Percentiles rank a stretch among this genome's conserved stretches.
Conservation (phyloP, 352 stramenopile species). For the Phytophthora meadii region DNA sequence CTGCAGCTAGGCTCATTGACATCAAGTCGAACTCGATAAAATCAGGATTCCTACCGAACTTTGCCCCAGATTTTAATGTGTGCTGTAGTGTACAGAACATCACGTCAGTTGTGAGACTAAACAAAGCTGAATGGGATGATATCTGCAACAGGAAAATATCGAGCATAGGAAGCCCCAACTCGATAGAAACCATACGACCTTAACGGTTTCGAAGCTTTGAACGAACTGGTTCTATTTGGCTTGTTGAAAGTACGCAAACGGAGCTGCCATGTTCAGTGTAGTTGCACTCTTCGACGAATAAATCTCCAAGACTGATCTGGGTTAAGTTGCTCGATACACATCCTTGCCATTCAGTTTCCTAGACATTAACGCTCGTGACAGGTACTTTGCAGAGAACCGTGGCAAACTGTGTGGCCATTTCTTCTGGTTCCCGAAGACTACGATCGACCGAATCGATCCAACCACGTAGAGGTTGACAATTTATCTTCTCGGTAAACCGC, state of each 20-base stretch:
- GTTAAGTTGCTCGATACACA: neutral
- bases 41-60: neutral
- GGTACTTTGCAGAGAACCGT: too few species aligned
- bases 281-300: neutral
- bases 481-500: neutral
- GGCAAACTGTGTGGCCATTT: neutral
- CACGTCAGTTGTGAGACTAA: neutral
- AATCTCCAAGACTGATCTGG: neutral
- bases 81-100: neutral
- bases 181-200: neutral
- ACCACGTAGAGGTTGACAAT: neutral
- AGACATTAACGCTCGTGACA: too few species aligned
- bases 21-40: neutral
- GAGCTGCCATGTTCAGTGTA: too few species aligned
- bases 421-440: neutral
- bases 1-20: neutral
- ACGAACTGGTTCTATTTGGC: neutral
- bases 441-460: neutral
- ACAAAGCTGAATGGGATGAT: neutral
- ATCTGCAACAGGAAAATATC: neutral
- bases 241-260: neutral
- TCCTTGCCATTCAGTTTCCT: neutral
- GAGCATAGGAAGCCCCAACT: neutral
- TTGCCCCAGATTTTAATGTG: neutral
- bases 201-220: neutral